Base-by-base conservation (phyloP, 345 rosid species). In the Carallia pectinifolia region DNA sequence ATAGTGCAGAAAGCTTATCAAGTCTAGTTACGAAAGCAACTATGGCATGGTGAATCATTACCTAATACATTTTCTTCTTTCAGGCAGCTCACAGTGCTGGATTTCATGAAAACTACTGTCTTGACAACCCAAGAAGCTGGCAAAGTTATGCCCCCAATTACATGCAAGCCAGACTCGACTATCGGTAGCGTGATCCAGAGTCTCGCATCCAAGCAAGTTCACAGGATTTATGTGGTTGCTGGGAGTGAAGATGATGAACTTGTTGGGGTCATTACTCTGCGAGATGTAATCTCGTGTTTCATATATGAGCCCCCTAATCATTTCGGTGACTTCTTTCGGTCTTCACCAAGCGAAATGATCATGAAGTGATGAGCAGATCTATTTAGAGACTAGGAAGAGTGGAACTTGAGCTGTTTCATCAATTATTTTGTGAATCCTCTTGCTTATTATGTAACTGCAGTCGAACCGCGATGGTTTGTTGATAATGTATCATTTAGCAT, bases 251-350 rank as follows among this genome's bases (percentile, higher is more conserved):
- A 84, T 62, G 80, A 84, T 62, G 87, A 87, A 81, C 88, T 94
- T 6, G 68, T 62, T 44, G 97, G 98, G 7, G 91, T 94, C 40
- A 90, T 94, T 68, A 94, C 98, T 0, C 86, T 89, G 13, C 75
- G 97, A 81, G 98, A 91, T 74, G 97, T 91, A 60, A 93, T 91
- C 67, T 85, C 98, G 72, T 91, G 96, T 79, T 91, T 94, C 83
- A 78, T 89, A 53, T 82, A 52, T 39, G 97, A 94, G 77, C 96
- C 98, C 62, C 88, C 93, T 1, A 77, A 82, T 74, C 85, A 81
- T 84, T 82, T 84, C 27, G 95, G 89, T 48, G 77, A 72, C 73
- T 84, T 76, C 79, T 71, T 87, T 0, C 92, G 90, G 10, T 82
- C 87, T 77, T 84, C 91, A 9, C 77, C 82, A 48, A 86, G 78